Base-by-base conservation (phyloP, 192 early-diverging fungal genomes). In the Cetraspora pellucida region DNA sequence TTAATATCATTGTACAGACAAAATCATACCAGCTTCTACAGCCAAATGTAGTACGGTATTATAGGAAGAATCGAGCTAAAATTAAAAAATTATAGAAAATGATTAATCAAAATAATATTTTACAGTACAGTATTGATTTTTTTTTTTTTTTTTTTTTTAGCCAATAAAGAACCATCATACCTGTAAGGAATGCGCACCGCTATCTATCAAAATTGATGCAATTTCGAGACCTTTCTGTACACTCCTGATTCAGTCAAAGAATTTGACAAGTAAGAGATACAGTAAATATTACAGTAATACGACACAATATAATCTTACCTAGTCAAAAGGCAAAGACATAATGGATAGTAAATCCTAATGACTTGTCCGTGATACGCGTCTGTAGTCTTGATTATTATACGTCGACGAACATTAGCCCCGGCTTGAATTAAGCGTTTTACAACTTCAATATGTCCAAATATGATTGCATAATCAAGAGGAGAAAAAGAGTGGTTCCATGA, bases 361-460 rank as follows among this genome's bases (percentile, higher is more conserved):
- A 1, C 1, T 37, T 37, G 3, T 6, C 3, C 37, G 3, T 37
- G 31, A 37, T 37, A 1, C 31, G 5, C 0, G 4, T n/a, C 7
- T n/a, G 50, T 10, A 28, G 13, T 4, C 27, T n/a, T 31, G 0
- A 71, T 5, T 27, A 54, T 54, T 23, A 71, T 71, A 27, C 8
- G 49, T 30, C 69, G 19, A 13, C 19, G 13, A 30, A 71, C 69
- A 55, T 71, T 37, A 7, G 69, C 69, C 1, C 69, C 69, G 8
- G n/a, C 16, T 10, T 71, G 7, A 54, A 71, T 30, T 54, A 71
- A 54, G 2, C 2, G 27, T 19, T 71, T 71, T 2, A 54, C 69
- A 23, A 71, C 49, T 71, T 71, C 69, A 6, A 71, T 10, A 2
- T 47, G 50, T 2, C 69, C 69, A 71, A 71, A 71, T 71, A 71